Base-by-base conservation (phyloP, 805 yeast species). In the Kodamaea sagamina region DNA sequence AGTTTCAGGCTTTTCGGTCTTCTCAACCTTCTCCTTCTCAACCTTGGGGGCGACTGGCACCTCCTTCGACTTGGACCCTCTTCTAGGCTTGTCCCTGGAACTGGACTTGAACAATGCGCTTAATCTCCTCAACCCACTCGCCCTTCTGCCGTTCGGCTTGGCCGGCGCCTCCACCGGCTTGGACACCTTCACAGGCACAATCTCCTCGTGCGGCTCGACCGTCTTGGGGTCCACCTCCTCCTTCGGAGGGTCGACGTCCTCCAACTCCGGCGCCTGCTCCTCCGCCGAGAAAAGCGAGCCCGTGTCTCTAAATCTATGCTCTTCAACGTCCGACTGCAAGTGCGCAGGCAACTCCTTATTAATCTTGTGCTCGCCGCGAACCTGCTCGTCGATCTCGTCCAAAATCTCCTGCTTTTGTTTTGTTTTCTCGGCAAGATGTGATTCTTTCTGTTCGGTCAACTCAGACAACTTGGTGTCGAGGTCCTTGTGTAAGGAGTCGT, bases 341-440 rank as follows among this genome's bases (percentile, higher is more conserved):
- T 78, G 84, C 39, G 74, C 79, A 9, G 84, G 84, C 47, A 75
- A 68, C 43, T 68, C 74, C 10, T 50, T 56, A 51, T 77, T 77
- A 52, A 78, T 74, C 42, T 65, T 67, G 53, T 67, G 72, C 51
- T 72, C 78, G 39, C 74, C 77, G 39, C 61, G 78, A 62, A 71
- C 70, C 50, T 58, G 55, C 22, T 61, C 60, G 17, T 64, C 66
- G 26, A 69, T 49, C 5, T 54, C 56, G 11, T 43, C 43, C 44
- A 55, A 51, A 44, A 71, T 69, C 25, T 61, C 66, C 31, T 63
- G 53, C 51, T 65, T 58, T 47, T 72, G 65, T 22, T 57, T 40
- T 2, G 57, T 56, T 54, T 75, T 73, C 29, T 68, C 57, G 12
- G 61, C 61, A n/a, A 45, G 58, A 47, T 59, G 67, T 44, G 48